Base-by-base conservation (phyloP, 768 basidiomycete genomes). In the Lactifluus echinatus region DNA sequence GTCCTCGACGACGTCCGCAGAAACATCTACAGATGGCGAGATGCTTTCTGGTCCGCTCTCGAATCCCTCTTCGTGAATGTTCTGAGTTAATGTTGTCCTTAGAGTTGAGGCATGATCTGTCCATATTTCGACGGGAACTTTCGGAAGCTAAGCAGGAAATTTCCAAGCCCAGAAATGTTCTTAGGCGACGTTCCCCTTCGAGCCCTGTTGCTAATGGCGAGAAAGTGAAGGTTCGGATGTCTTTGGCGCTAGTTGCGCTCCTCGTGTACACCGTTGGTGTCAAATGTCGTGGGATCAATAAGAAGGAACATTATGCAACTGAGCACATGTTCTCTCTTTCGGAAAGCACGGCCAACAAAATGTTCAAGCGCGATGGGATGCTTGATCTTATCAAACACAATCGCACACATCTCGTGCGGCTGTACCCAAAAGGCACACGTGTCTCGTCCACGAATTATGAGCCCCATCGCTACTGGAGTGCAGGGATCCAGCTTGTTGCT, bases 261-360 rank as follows among this genome's bases (percentile, higher is more conserved):
- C 78, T 97, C 19, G 87, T 97, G 26, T 97, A 98, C 70, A 97
- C 95, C 5, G 83, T 95, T 52, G 95, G 95, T 5, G 91, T 97
- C 59, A 95, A 95, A 70, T 96, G 89, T 64, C 86, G 84, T 44
- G 93, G 94, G 0, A 79, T 98, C 70, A 89, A 89, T 71, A 84
- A 88, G 69, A 85, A 91, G 60, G 84, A 89, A 62, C 75, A 77
- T 31, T 99, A 99, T 66, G 85, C 84, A 8, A 80, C 88, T 0
- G 86, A 91, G 65, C 89, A 97, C 65, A 80, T 97, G 67, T 94
- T 99, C 70, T 95, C 92, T 6, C 79, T 98, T 7, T 94, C 93
- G 0, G 95, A 98, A 74, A 80, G 74, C 56, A 82, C 82, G 17
- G 84, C 84, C 60, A 85, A 84, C 68, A 85, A 84, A 73, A 74